These are phyloP conservation scores for Selenicereus undatus DNA, from an alignment of 148 eudicot genomes.

Conservation along the genomic window DNA sequence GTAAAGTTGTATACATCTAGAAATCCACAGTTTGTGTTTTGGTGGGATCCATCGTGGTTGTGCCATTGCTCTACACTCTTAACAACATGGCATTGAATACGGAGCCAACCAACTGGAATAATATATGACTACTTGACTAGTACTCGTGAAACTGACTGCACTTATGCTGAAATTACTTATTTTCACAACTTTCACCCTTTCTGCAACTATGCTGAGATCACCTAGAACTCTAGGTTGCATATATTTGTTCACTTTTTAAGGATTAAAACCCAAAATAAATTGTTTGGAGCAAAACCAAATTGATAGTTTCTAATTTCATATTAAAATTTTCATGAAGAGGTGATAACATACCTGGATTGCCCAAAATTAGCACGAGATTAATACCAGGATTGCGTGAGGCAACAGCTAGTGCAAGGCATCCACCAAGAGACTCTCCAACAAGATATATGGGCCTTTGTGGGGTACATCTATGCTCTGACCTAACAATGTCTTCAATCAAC, in stretches of 20 bases:
- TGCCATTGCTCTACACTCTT: background rate
- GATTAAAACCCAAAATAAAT: background rate
- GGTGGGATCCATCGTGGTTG: background rate
- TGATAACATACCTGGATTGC: conserved; percentile 33
- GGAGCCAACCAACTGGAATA: background rate
- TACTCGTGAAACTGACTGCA: background rate
- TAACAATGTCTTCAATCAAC: conserved; percentile 47
- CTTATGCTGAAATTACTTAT: background rate
- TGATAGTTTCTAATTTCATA: background rate
- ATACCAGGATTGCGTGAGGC: conserved; percentile 68
- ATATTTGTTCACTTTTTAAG: background rate
- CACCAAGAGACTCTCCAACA: conserved; percentile 78
- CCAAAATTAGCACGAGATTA: conserved; percentile 47
- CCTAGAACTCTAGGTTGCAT: too few relatives aligned
- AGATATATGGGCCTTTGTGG: conserved; percentile 78
- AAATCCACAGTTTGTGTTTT: background rate
- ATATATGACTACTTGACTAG: background rate
- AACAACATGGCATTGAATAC: background rate
- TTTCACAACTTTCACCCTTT: background rate
- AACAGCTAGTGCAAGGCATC: conserved; percentile 75
- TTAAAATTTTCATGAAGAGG: background rate
- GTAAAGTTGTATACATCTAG: background rate
- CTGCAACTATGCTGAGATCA: background rate
- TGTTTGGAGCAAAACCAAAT: background rate
- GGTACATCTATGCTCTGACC: conserved; percentile 36